phyloP scores from a whole-genome alignment of 352 stramenopile species.

The Phytophthora niederhauseri region DNA sequence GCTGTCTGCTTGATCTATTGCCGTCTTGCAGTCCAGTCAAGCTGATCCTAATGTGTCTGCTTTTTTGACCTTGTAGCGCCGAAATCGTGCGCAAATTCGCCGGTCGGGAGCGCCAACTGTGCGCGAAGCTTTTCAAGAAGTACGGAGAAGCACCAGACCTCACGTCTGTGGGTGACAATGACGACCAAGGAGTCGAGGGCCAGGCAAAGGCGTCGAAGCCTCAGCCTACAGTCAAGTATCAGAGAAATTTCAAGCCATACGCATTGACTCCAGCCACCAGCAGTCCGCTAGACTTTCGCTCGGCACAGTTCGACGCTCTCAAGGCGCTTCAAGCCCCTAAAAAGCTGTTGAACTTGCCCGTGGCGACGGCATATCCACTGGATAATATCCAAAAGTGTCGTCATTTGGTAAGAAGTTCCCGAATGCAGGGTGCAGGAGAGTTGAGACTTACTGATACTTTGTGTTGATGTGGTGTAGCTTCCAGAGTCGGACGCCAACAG shows the following conservation, averaged over 20 bases:
- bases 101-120: conserved; percentile 64
- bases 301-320: conserved; percentile 56
- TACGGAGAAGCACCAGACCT: conserved; percentile 67
- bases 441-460: not conserved
- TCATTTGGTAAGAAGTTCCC: conserved; percentile 44
- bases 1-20: not conserved
- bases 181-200: not conserved
- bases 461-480: conserved; percentile 43
- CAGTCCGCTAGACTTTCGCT: conserved; percentile 57
- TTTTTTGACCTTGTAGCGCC: conserved; percentile 34
- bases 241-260: conserved; percentile 42
- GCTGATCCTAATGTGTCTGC: not conserved
- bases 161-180: not conserved
- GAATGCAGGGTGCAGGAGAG: not conserved
- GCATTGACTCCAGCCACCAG: conserved; percentile 11
- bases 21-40: not conserved
- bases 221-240: conserved; percentile 33
- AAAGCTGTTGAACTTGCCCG: conserved; percentile 33
- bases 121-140: conserved; percentile 79
- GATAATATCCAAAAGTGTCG: conserved; percentile 92
- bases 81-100: conserved; percentile 79
- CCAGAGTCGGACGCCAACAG: conserved; percentile 63
- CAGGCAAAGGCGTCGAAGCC: not conserved
- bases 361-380: conserved; percentile 52
- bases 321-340: conserved; percentile 43